Evolutionary conservation across 2,329 filamentous ascomycete genomes (phyloP), one percentile per base, ranked within the genome.

Genomic region (Penicillium sclerotiorum): DNA sequence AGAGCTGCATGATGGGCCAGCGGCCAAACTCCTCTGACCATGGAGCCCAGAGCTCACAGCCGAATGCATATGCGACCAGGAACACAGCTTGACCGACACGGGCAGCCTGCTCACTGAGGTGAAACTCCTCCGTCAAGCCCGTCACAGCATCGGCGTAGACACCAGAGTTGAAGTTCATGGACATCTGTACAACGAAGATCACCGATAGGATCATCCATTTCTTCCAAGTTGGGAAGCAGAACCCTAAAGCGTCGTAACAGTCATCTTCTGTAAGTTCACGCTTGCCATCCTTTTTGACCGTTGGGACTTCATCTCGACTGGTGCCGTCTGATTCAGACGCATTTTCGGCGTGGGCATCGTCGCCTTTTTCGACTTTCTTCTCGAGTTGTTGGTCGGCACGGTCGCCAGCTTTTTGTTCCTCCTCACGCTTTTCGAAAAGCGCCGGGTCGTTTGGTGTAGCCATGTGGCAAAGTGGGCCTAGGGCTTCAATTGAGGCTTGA

Each of bases 11-110:
- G 50, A 93, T 81, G 2, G 86, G 86, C 77, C 84, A 87, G 41
- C 89, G 82, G n/a, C 90, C 90, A 44, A 92, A 79, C 63, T 94
- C 90, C 66, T 95, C 90, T 18, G 83, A 88, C 88, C 89, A 94
- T 0, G 89, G 89, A 0, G 90, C 89, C 89, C 89, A 94, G 0
- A 93, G 78, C 68, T 94, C 89, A 67, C 90, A 94, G 15, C 90
- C 89, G 66, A 94, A 92, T 32, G 89, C 89, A 66, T 95, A 94
- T 1, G 85, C 71, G 41, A 94, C 79, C 25, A 95, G 73, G 71
- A 92, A 94, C 53, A 90, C 82, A 72, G 87, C 85, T 52, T 88
- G 87, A 60, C 89, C 89, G 43, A 83, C 80, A 50, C 88, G 81
- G 3, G 86, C 88, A 1, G 81, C 83, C 68, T 90, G 87, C 8